Base-by-base conservation (phyloP, 1,284 basidiomycete species). In the Singerocomus inundabilis region DNA sequence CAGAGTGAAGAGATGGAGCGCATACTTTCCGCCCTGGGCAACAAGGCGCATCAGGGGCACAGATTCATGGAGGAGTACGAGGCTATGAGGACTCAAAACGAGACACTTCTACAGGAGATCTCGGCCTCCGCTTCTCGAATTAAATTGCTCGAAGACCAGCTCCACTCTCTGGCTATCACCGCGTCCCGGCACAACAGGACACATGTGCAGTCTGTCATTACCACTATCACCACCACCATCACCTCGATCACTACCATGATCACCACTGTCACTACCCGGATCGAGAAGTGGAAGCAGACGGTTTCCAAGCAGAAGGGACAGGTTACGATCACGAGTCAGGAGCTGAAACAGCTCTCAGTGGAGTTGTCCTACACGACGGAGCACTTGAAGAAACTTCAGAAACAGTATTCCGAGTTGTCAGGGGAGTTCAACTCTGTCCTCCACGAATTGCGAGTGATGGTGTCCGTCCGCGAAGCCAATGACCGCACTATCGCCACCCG, bases 261-360 rank as follows among this genome's bases (percentile, higher is more conserved):
- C 30, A 43, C 35, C 16, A 52, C 44, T 4, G 25, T 47, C 37
- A 45, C 30, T 7, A 37, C 35, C 28, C 47, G 24, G 10, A 43
- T 57, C 11, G 28, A 53, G 5, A 28, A 33, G 2, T 53, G 53
- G 53, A 58, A 31, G 44, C 21, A 43, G 1, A n/a, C 11, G 1
- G 16, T 36, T 5, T 2, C 10, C 6, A 26, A 6, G 26, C 25
- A 30, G 21, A 34, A 32, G 11, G 47, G 32, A 1, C 21, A 37
- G 7, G 7, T 58, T 18, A 29, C 18, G 2, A 45, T 57, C 38
- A 48, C 57, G 29, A 24, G 5, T 35, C 31, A 38, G 16, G 55
- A 58, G 13, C 42, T 57, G 36, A 54, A 58, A 3, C 45, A 39
- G 12, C 42, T 57, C 42, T 48, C 33, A n/a, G 31, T 12, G 2